Conservation (phyloP, 345 rosid species). For the Heritiera littoralis region DNA sequence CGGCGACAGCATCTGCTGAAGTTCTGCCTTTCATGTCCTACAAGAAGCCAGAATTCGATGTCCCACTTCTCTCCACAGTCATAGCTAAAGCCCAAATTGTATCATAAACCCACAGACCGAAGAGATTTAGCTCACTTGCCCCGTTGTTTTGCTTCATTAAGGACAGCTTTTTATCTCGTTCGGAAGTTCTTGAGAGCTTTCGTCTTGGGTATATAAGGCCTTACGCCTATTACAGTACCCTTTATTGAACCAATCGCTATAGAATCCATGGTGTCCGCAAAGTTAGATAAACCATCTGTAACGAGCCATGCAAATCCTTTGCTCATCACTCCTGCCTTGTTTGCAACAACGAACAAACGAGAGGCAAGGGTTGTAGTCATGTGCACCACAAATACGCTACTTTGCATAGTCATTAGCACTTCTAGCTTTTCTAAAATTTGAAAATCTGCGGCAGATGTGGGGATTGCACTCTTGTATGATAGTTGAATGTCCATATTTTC, state of each 20-base stretch:
- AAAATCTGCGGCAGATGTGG: neutral
- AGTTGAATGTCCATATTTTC: neutral
- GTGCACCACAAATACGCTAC: conserved; percentile 5
- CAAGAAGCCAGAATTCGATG: too few relatives aligned
- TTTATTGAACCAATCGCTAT: neutral
- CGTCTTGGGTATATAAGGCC: neutral
- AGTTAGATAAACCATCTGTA: neutral
- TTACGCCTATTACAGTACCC: neutral
- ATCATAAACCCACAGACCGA: conserved; percentile 6
- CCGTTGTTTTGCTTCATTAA: neutral
- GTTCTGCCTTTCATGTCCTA: too few relatives aligned
- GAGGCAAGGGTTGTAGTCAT: neutral
- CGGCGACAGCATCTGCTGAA: too few relatives aligned
- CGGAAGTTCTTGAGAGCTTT: neutral
- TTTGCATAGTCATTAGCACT: neutral
- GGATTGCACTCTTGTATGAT: neutral
- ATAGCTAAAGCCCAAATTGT: neutral
- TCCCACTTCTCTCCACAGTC: conserved; percentile 27
- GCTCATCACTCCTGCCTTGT: neutral
- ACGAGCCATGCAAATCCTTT: neutral
- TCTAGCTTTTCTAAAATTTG: neutral
- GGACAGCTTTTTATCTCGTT: neutral
- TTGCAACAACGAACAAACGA: neutral
- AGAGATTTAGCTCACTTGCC: neutral
- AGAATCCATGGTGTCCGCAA: neutral